phyloP scores from a whole-genome alignment of 192 early-diverging fungal species.

The Entophlyctis helioformis region DNA sequence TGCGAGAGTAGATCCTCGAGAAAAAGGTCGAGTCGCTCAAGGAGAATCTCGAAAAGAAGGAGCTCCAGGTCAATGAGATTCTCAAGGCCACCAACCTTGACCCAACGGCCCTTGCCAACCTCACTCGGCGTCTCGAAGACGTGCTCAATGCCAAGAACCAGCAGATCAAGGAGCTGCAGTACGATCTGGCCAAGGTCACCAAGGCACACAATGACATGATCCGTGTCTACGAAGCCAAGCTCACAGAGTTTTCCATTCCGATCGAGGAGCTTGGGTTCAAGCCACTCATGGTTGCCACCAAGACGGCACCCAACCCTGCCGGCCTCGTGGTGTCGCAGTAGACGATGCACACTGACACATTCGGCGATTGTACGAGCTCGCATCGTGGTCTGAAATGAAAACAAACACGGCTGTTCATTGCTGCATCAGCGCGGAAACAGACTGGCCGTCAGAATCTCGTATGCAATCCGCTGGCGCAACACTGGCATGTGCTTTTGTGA shows the following conservation, averaged over 20 bases:
- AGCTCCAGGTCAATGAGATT: slow-evolving; percentile 53
- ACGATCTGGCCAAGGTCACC: slow-evolving; percentile 49
- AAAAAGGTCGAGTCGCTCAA: slow-evolving; percentile 45
- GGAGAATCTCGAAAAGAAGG: slow-evolving; percentile 46
- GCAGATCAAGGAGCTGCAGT: slow-evolving; percentile 51
- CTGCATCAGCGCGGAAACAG: no score
- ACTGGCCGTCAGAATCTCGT: slow-evolving; percentile 58
- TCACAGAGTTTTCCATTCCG: slow-evolving; percentile 46
- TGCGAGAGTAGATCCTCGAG: slow-evolving; percentile 33
- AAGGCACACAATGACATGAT: slow-evolving; percentile 60
- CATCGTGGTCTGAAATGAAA: no score
- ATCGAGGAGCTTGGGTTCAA: slow-evolving; percentile 52
- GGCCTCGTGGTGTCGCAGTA: slow-evolving; percentile 36
- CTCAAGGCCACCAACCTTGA: slow-evolving; percentile 49
- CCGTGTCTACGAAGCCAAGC: slow-evolving; percentile 47
- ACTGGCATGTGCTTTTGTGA: slow-evolving; percentile 59
- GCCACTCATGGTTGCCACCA: slow-evolving; percentile 30
- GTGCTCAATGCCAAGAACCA: slow-evolving; percentile 46
- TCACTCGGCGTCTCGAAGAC: slow-evolving; percentile 44
- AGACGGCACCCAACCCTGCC: slow-evolving; percentile 25
- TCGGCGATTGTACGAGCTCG: no score
- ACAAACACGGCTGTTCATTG: no score
- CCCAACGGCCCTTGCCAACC: slow-evolving; percentile 35
- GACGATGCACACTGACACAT: no score
- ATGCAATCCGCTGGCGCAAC: slow-evolving; percentile 59